Base-by-base conservation (phyloP, 129 eudicot genomes). In the Glebionis coronaria region DNA sequence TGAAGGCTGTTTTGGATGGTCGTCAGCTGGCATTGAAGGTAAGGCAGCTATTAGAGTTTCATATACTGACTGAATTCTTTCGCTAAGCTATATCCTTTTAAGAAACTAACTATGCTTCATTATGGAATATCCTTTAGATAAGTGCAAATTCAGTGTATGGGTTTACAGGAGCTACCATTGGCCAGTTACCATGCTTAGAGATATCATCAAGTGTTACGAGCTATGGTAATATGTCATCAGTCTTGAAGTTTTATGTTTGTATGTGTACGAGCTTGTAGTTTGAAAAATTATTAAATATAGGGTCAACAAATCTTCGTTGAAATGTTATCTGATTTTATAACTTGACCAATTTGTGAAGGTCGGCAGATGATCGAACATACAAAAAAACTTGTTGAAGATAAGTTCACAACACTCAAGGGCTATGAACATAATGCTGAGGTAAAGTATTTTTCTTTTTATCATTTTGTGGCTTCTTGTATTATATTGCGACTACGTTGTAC, bases 121-220 rank as follows among this genome's bases (percentile, higher is more conserved):
- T 27, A 21, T 69, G 65, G 31, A 61, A 55, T 65, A 7, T 56
- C 57, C 77, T 73, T 63, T 88, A 93, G 98, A 77, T 93, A 61
- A 93, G 98, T 84, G 98, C 98, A 58, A 93, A 93, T 81, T 93
- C 98, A 69, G 98, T 93, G 13, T 93, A 93, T 81, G 98, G 98
- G 69, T 93, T 93, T 77, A 93, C 98, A 60, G 98, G 98, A 84
- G 98, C 98, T 67, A 82, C 98, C 20, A 54, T 93, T 77, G 98
- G 97, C 45, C 98, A 93, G 67, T 79, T 93, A 69, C 98, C 98
- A 58, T 93, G 98, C 76, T 73, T 93, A 57, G 98, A 88, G 83
- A 93, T 93, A 80, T 93, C 98, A 60, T 93, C 98, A 50, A 93
- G 98, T 79, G 98, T 93, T 70, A 93, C 98, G 25, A 93, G 98